Conservation (phyloP, 306 rosid species). For the Prunus davidiana region DNA sequence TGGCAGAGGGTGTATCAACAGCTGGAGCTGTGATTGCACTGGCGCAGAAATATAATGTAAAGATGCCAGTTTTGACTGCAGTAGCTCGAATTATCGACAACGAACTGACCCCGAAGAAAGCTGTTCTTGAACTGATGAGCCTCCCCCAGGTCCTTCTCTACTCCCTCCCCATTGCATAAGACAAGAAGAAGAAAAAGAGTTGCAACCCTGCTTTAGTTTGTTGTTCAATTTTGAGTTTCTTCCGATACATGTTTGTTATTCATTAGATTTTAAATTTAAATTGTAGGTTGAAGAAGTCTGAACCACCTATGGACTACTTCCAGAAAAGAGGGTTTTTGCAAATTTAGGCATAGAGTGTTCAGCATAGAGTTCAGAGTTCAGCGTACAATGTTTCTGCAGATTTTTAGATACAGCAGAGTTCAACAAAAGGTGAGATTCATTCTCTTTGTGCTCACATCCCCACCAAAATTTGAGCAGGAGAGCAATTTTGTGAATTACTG, state of each 20-base stretch:
- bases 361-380: background rate
- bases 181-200: background rate
- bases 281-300: constrained; percentile 63
- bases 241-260: background rate
- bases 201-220: background rate
- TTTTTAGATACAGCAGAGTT: constrained; percentile 15
- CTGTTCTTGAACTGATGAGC: constrained; percentile 86
- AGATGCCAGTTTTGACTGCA: constrained; percentile 96
- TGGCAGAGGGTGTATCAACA: constrained; percentile 91
- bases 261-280: background rate
- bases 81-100: constrained; percentile 89
- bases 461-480: constrained; percentile 5
- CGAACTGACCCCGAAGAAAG: constrained; percentile 83
- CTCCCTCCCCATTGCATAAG: constrained; percentile 6
- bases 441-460: constrained; percentile 24
- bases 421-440: constrained; percentile 12
- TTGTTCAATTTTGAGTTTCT: background rate
- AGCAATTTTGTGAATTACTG: constrained; percentile 35
- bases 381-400: background rate
- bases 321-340: background rate
- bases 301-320: background rate
- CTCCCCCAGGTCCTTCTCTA: constrained; percentile 68
- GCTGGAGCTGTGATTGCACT: constrained; percentile 95
- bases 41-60: constrained; percentile 81
- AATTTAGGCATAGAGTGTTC: too few species aligned